phyloP scores from a whole-genome alignment of 2,329 filamentous ascomycete genomes.

The Zymoseptoria crescenta region DNA sequence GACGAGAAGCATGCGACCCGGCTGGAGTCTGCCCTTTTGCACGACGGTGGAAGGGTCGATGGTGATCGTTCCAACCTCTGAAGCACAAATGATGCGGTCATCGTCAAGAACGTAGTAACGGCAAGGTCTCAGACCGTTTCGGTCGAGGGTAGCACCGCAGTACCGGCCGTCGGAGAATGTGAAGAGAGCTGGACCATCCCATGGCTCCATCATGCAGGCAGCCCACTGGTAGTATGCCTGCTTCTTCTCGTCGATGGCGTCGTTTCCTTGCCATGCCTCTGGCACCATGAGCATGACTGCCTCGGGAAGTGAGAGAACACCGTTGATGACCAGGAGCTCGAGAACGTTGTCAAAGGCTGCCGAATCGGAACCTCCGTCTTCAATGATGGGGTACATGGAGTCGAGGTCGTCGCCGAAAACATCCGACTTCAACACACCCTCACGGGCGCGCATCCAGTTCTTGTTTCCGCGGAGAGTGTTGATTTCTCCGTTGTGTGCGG shows the following conservation, averaged over 20 bases:
- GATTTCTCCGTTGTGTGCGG: slow-evolving; percentile 97
- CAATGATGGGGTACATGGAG: slow-evolving; percentile 83
- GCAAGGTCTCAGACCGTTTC: slow-evolving; percentile 90
- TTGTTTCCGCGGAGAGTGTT: slow-evolving; percentile 97
- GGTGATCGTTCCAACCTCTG: slow-evolving; percentile 86
- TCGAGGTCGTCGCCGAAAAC: slow-evolving; percentile 91
- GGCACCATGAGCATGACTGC: slow-evolving; percentile 98
- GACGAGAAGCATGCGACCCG: slow-evolving; percentile 91
- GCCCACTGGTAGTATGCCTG: slow-evolving; percentile 98
- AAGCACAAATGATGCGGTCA: slow-evolving; percentile 93
- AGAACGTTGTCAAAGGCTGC: slow-evolving; percentile 96
- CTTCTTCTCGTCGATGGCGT: slow-evolving; percentile 86
- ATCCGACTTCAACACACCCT: slow-evolving; percentile 88
- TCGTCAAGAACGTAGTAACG: slow-evolving; percentile 96
- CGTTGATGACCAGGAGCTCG: slow-evolving; percentile 88
- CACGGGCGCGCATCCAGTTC: slow-evolving; percentile 98
- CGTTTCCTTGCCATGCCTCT: slow-evolving; percentile 94
- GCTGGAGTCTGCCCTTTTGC: slow-evolving; percentile 88
- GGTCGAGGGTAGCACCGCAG: slow-evolving; percentile 92
- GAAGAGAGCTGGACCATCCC: slow-evolving; percentile 94
- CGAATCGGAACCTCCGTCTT: slow-evolving; percentile 93
- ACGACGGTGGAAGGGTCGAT: slow-evolving; percentile 85
- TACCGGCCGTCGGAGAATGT: slow-evolving; percentile 95
- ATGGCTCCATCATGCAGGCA: slow-evolving; percentile 97
- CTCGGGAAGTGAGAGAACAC: slow-evolving; percentile 87